These are phyloP conservation scores for Fusarium neocosmosporiellum DNA, from an alignment of 2,329 filamentous ascomycete genomes.

Conservation along the genomic window DNA sequence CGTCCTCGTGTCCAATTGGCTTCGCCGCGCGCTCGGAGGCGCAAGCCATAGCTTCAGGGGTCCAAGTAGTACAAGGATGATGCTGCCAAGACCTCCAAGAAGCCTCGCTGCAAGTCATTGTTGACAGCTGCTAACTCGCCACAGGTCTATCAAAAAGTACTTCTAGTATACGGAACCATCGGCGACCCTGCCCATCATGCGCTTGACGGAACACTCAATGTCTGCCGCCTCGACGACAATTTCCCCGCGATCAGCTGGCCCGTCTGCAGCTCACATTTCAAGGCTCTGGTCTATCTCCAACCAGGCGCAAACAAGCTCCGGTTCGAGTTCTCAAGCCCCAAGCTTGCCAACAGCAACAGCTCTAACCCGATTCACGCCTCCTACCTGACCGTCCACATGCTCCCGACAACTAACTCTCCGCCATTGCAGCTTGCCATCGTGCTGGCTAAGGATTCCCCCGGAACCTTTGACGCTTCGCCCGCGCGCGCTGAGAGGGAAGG, in stretches of 20 bases:
- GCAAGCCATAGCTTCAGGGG: constrained; percentile 27
- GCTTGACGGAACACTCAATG: constrained; percentile 81
- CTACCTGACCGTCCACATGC: constrained; percentile 85
- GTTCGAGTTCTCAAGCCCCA: constrained; percentile 88
- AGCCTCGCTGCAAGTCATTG: background rate
- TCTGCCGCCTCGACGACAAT: constrained; percentile 84
- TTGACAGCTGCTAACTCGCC: constrained; percentile 37
- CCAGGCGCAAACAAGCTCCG: constrained; percentile 90
- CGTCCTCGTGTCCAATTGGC: constrained; percentile 17
- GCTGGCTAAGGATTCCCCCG: constrained; percentile 87
- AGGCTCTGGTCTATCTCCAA: constrained; percentile 88
- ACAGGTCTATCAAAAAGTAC: constrained; percentile 90
- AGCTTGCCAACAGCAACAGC: constrained; percentile 75
- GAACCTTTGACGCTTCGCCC: constrained; percentile 84
- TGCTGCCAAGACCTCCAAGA: constrained; percentile 13
- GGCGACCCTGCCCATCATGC: constrained; percentile 75
- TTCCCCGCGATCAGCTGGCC: constrained; percentile 90
- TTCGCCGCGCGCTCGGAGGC: constrained; percentile 15
- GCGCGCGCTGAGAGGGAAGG: constrained; percentile 82
- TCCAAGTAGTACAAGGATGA: constrained; percentile 13
- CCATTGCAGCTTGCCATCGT: constrained; percentile 92
- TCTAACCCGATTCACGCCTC: constrained; percentile 80
- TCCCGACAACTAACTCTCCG: constrained; percentile 80
- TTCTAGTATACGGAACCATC: constrained; percentile 84
- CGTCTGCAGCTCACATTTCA: constrained; percentile 90